phyloP scores from a whole-genome alignment of 2,329 filamentous ascomycete genomes.

The Pseudogymnoascus sp. region DNA sequence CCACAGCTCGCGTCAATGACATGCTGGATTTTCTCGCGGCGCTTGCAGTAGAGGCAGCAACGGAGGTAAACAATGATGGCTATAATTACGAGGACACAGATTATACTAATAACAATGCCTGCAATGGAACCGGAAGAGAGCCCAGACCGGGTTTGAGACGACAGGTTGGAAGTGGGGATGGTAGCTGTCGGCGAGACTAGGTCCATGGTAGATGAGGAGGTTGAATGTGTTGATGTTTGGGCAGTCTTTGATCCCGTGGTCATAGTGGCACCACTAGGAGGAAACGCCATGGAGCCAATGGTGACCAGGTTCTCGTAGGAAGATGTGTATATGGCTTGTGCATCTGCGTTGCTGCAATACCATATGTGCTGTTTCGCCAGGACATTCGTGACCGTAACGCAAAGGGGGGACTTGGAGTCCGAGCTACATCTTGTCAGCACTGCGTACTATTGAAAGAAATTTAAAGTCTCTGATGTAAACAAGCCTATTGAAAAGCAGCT shows the following conservation, averaged over 20 bases:
- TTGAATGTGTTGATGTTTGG: neutral
- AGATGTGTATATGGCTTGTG: neutral
- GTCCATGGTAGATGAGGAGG: neutral
- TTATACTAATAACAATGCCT: neutral
- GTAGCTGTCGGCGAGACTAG: neutral
- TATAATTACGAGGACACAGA: neutral
- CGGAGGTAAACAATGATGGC: neutral
- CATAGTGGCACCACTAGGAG: neutral
- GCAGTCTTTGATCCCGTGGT: neutral
- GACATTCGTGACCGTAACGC: neutral
- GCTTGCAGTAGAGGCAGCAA: neutral
- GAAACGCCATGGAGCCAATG: neutral
- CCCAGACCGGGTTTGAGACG: neutral
- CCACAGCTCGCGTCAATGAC: neutral
- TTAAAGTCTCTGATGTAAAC: neutral
- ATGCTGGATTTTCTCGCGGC: neutral
- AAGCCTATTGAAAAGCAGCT: neutral
- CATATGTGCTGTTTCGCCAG: neutral
- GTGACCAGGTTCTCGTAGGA: neutral
- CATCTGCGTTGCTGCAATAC: neutral
- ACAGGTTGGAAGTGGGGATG: neutral
- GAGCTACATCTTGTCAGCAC: neutral
- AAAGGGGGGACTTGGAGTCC: neutral
- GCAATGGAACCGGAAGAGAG: neutral
- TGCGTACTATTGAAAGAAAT: neutral